Percentiles rank a stretch among this genome's conserved stretches.
These are phyloP conservation scores for Aspergillus fischeri DNA, from an alignment of 2,329 filamentous ascomycete genomes.

Conservation along the genomic window DNA sequence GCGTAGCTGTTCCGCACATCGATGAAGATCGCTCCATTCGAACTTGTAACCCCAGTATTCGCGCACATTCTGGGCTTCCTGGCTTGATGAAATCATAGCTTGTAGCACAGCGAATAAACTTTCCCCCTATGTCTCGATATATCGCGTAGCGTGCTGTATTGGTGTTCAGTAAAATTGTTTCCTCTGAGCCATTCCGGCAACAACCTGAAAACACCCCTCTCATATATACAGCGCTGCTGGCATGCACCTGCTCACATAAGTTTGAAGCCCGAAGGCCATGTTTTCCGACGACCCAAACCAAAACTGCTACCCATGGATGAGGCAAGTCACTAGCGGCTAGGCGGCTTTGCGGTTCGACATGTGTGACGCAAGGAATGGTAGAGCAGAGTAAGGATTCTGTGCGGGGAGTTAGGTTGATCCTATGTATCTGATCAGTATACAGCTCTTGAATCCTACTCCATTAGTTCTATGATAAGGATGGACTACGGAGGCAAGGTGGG, in stretches of 20 bases:
- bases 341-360: not conserved
- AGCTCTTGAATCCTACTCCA: not conserved
- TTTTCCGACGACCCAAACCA: conserved; percentile 3
- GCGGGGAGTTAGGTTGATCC: not conserved
- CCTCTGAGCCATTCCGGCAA: not conserved
- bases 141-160: not conserved
- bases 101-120: not conserved
- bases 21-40: conserved; percentile 63
- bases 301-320: conserved; percentile 8
- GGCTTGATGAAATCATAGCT: conserved; percentile 3
- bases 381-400: not conserved
- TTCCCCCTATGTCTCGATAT: not conserved
- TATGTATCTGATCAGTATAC: not conserved
- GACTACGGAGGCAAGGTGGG: not conserved
- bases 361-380: conserved; percentile 1
- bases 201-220: not conserved
- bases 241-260: not conserved
- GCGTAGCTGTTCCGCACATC: conserved; percentile 55
- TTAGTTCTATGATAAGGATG: not conserved
- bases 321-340: conserved; percentile 4
- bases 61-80: conserved; percentile 16
- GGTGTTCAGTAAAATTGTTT: not conserved
- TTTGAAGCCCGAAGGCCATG: not conserved
- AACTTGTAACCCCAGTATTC: conserved; percentile 63
- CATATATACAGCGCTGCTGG: not conserved